These are phyloP conservation scores for Taphrina flavorubra DNA, from an alignment of 1,139 yeast species.

Conservation along the genomic window DNA sequence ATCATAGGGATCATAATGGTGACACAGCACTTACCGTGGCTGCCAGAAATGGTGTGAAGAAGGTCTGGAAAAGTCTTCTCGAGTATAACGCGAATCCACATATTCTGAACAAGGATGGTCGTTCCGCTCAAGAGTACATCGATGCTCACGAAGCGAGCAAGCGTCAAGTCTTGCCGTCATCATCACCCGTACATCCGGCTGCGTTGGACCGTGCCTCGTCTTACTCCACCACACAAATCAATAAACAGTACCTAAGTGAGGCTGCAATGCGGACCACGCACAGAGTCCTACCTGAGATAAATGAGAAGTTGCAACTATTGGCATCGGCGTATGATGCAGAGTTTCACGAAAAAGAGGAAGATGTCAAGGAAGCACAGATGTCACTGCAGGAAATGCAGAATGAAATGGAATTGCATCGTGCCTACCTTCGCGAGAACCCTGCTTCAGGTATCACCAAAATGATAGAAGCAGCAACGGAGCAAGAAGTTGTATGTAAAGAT, in stretches of 20 bases:
- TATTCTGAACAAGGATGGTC: constrained; percentile 71
- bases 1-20: constrained; percentile 81
- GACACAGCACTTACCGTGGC: constrained; percentile 87
- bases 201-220: constrained; percentile 16
- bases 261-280: constrained; percentile 61
- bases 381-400: constrained; percentile 55
- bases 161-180: constrained; percentile 29
- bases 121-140: constrained; percentile 75
- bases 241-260: constrained; percentile 54
- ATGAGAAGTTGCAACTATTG: constrained; percentile 59
- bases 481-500: constrained; percentile 23
- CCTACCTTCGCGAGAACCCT: constrained; percentile 42
- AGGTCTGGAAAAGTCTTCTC: constrained; percentile 73
- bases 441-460: constrained; percentile 49
- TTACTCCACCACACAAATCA: constrained; percentile 28
- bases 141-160: constrained; percentile 42
- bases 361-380: constrained; percentile 56
- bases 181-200: constrained; percentile 23
- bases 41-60: constrained; percentile 78
- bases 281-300: constrained; percentile 54
- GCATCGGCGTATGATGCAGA: constrained; percentile 64
- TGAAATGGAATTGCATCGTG: constrained; percentile 50
- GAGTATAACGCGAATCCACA: constrained; percentile 75
- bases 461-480: constrained; percentile 50
- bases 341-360: constrained; percentile 59